Evolutionary conservation across 805 yeast genomes (phyloP).

Genomic region (Kodamaea neixiangensis): DNA sequence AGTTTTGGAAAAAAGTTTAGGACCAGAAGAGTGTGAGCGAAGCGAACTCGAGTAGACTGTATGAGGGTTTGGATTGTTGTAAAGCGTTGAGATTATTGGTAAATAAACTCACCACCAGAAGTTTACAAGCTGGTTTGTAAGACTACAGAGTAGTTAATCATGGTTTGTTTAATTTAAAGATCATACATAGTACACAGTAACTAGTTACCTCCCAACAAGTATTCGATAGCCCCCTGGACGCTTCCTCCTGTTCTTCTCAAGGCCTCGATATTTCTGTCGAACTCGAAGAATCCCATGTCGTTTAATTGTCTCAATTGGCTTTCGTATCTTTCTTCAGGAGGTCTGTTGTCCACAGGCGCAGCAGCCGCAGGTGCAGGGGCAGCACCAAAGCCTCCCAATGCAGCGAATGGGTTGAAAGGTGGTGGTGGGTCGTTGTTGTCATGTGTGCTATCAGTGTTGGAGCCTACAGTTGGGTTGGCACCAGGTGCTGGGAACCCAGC

Average conservation of each 20-base stretch:
- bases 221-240: slow-evolving; percentile 95
- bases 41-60: too few relatives aligned
- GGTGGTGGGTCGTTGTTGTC: neutral
- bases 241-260: slow-evolving; percentile 95
- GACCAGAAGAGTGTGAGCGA: too few relatives aligned
- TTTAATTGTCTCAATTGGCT: slow-evolving; percentile 46
- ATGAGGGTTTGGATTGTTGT: too few relatives aligned
- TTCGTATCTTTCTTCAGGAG: slow-evolving; percentile 49
- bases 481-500: slow-evolving; percentile 41
- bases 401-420: slow-evolving; percentile 49
- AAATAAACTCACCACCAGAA: too few relatives aligned
- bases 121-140: too few relatives aligned
- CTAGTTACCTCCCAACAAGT: slow-evolving; percentile 48
- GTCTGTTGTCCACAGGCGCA: slow-evolving; percentile 41
- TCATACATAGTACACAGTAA: neutral
- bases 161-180: neutral
- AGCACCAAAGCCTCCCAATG: slow-evolving; percentile 45
- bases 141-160: too few relatives aligned
- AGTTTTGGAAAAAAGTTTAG: neutral
- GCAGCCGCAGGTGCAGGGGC: slow-evolving; percentile 23
- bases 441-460: slow-evolving; percentile 11
- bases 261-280: slow-evolving; percentile 89
- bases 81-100: too few relatives aligned
- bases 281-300: slow-evolving; percentile 75
- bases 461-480: slow-evolving; percentile 34